Evolutionary conservation across 345 rosid species (phyloP).

Genomic region (Citropsis articulata): DNA sequence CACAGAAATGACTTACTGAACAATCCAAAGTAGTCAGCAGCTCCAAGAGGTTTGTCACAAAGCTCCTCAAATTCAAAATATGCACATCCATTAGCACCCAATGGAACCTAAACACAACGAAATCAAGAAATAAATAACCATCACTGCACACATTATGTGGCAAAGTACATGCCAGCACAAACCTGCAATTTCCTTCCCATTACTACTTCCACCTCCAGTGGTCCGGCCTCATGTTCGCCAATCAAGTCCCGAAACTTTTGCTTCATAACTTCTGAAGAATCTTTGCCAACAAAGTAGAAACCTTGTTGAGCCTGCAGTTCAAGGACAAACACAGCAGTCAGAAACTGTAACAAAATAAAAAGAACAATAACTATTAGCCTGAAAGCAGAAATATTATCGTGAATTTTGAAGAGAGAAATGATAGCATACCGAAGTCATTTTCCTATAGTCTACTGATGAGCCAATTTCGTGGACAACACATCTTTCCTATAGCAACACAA

Average conservation of each 20-base stretch:
- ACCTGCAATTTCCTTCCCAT: conserved; percentile 94
- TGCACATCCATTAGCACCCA: conserved; percentile 91
- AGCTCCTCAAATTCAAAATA: conserved; percentile 85
- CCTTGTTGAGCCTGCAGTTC: conserved; percentile 80
- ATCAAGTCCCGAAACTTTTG: conserved; percentile 67
- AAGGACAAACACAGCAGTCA: not conserved
- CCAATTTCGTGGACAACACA: conserved; percentile 84
- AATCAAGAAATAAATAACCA: not conserved
- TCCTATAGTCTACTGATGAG: conserved; percentile 84
- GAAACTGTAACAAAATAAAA: conserved; percentile 11
- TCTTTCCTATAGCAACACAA: conserved; percentile 55
- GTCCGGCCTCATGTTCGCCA: conserved; percentile 51
- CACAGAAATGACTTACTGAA: conserved; percentile 64
- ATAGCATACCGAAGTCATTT: conserved; percentile 69
- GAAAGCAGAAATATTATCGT: conserved; percentile 11
- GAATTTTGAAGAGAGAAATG: not conserved
- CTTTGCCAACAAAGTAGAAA: conserved; percentile 78
- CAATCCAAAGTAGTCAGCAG: conserved; percentile 96
- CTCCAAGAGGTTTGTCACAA: conserved; percentile 93
- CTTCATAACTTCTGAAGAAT: conserved; percentile 51
- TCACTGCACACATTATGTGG: not conserved
- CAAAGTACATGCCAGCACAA: conserved; percentile 6
- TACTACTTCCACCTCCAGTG: conserved; percentile 80
- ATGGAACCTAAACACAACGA: conserved; percentile 51
- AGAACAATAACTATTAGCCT: not conserved